Evolutionary conservation across 768 basidiomycete species (phyloP).

Genomic region (Ephemerocybe angulata): DNA sequence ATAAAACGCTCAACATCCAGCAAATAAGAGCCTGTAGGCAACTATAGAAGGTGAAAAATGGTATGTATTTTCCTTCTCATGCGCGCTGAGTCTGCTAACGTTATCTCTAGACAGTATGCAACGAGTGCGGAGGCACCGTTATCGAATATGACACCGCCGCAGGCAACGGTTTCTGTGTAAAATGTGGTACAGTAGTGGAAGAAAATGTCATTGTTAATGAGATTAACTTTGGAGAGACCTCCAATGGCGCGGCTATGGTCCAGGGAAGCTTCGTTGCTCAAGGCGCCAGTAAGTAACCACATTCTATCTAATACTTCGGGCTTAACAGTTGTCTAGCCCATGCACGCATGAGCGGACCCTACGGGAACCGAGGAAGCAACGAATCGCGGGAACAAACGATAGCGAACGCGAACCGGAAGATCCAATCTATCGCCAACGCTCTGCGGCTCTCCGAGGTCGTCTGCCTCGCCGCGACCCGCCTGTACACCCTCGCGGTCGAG

Average conservation of each 20-base stretch:
- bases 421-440: slow-evolving; percentile 76
- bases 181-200: slow-evolving; percentile 88
- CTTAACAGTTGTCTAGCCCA: slow-evolving; percentile 50
- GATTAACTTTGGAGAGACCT: slow-evolving; percentile 92
- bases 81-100: too few relatives aligned
- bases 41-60: too few relatives aligned
- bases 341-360: slow-evolving; percentile 78
- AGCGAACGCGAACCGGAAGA: slow-evolving; percentile 81
- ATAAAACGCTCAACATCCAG: too few relatives aligned
- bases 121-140: slow-evolving; percentile 76
- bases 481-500: slow-evolving; percentile 91
- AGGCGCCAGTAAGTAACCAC: slow-evolving; percentile 71
- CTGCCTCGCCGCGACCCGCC: slow-evolving; percentile 73
- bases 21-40: too few relatives aligned
- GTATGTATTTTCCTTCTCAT: too few relatives aligned
- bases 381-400: slow-evolving; percentile 92
- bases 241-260: slow-evolving; percentile 90
- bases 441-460: slow-evolving; percentile 79
- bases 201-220: slow-evolving; percentile 94
- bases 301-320: neutral
- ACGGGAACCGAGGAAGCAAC: slow-evolving; percentile 70
- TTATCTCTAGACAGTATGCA: slow-evolving; percentile 69
- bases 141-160: slow-evolving; percentile 84
- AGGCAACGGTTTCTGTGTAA: slow-evolving; percentile 80
- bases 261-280: slow-evolving; percentile 91